Conservation (phyloP, 1,284 basidiomycete species). For the Chiua sp. region DNA sequence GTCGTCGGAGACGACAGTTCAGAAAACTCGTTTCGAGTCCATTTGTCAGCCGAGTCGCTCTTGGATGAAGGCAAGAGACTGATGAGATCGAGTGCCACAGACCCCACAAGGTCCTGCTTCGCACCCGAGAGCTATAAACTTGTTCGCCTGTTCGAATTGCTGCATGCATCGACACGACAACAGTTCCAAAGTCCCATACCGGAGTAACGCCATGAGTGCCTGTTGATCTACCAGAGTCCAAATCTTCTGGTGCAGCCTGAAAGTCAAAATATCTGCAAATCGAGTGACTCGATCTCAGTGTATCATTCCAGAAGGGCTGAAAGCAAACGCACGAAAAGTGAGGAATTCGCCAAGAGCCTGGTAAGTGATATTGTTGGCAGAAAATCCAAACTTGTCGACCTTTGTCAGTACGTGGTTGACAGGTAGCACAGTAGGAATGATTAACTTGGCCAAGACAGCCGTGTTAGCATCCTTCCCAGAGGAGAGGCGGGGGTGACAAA, state of each 20-base stretch:
- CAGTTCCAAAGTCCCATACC: constrained; percentile 69
- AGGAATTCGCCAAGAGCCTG: constrained; percentile 64
- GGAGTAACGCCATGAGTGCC: constrained; percentile 64
- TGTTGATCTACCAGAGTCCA: constrained; percentile 39
- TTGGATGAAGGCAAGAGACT: constrained; percentile 52
- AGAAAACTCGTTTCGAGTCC: constrained; percentile 44
- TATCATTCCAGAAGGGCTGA: neutral
- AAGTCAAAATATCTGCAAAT: constrained; percentile 69
- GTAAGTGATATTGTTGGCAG: constrained; percentile 67
- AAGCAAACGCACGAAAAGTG: constrained; percentile 55
- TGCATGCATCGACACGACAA: constrained; percentile 52
- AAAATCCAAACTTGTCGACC: constrained; percentile 70
- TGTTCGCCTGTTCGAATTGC: constrained; percentile 57
- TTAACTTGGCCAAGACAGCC: constrained; percentile 27
- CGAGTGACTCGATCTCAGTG: neutral
- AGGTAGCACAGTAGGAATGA: constrained; percentile 38
- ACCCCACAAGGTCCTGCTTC: constrained; percentile 43
- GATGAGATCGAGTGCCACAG: constrained; percentile 58
- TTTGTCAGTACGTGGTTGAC: constrained; percentile 58
- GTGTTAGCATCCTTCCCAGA: constrained; percentile 28
- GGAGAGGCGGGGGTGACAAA: constrained; percentile 39
- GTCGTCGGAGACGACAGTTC: constrained; percentile 12
- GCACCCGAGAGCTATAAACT: constrained; percentile 56
- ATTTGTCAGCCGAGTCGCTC: constrained; percentile 34
- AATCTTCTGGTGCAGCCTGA: constrained; percentile 48